These are phyloP conservation scores for Papilionanthe hybrid DNA, from an alignment of 116 monocot species.

Conservation along the genomic window DNA sequence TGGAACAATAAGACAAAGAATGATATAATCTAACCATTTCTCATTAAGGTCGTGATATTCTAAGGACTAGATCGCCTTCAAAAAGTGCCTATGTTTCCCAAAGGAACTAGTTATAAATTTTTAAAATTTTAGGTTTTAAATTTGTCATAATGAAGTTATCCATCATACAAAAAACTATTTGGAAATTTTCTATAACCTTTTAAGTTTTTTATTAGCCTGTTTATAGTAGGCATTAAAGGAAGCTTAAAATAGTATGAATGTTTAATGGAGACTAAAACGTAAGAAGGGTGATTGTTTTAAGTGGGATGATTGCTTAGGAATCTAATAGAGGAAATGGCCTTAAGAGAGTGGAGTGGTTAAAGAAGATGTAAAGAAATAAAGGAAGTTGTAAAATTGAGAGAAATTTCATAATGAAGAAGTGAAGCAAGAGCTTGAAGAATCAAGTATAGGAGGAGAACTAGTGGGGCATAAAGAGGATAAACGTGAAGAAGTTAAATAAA, in stretches of 20 bases:
- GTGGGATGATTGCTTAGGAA: too few species aligned
- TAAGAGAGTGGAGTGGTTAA: not conserved
- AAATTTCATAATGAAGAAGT: not conserved
- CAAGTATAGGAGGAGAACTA: not conserved
- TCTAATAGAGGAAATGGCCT: not conserved
- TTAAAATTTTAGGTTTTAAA: too few species aligned
- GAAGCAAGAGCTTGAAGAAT: not conserved
- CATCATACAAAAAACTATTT: too few species aligned
- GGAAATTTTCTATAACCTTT: too few species aligned
- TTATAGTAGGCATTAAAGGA: too few species aligned
- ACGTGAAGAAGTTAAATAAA: too few species aligned
- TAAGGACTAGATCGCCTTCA: not conserved
- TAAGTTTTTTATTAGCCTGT: too few species aligned
- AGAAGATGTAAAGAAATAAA: not conserved
- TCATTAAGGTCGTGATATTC: not conserved
- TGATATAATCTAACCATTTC: not conserved
- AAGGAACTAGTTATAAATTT: too few species aligned
- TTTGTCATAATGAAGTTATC: too few species aligned
- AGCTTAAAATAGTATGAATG: too few species aligned
- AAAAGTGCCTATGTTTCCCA: too few species aligned
- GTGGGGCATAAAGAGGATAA: not conserved
- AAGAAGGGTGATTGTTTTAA: not conserved
- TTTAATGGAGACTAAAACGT: too few species aligned
- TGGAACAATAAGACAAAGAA: not conserved
- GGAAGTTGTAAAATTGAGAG: not conserved